Conservation (phyloP, 2,329 filamentous ascomycete species). For the Geosmithia flava region DNA sequence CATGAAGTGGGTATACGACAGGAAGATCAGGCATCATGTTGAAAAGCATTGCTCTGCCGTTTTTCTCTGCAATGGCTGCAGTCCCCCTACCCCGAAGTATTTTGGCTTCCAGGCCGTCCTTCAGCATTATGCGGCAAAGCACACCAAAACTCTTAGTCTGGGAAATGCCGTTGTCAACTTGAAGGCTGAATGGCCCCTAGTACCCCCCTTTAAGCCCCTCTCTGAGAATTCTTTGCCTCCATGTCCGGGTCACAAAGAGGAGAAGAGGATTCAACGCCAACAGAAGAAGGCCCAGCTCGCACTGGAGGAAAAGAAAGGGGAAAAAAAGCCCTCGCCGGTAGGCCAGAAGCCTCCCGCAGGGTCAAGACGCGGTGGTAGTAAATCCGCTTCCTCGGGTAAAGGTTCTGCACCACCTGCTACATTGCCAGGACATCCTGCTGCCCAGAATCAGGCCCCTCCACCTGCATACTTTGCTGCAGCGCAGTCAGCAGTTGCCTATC, state of each 20-base stretch:
- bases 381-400: not conserved
- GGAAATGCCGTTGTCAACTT: constrained; percentile 67
- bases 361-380: not conserved
- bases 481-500: not conserved
- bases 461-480: not conserved
- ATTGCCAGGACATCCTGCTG: not conserved
- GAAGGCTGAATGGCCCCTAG: constrained; percentile 69
- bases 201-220: constrained; percentile 58
- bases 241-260: not conserved
- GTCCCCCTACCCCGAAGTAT: constrained; percentile 43
- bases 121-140: constrained; percentile 76
- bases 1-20: constrained; percentile 77
- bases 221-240: constrained; percentile 24
- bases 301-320: not conserved
- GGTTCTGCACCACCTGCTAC: not conserved
- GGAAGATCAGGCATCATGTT: constrained; percentile 59
- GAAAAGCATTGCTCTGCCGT: constrained; percentile 56
- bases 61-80: constrained; percentile 63
- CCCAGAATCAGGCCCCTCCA: not conserved
- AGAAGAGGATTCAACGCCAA: too few relatives aligned
- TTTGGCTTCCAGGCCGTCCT: constrained; percentile 71
- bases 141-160: constrained; percentile 56
- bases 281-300: too few relatives aligned
- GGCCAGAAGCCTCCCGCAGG: not conserved
- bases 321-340: not conserved